phyloP scores from a whole-genome alignment of 1,139 yeast genomes.

The Yamadazyma sp. region DNA sequence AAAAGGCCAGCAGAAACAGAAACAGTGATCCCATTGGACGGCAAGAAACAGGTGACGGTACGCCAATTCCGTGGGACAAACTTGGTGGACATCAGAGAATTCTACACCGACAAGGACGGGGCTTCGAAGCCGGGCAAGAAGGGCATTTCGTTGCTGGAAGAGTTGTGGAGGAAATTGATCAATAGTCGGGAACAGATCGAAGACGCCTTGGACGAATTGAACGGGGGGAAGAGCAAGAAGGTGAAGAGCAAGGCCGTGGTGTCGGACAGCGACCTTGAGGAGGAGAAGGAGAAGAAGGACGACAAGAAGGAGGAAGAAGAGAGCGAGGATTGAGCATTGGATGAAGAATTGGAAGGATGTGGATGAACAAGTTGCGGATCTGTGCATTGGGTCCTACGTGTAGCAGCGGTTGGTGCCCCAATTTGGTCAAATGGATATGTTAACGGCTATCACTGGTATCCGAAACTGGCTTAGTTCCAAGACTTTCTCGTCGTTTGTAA shows the following conservation, averaged over 20 bases:
- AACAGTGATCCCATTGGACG: slow-evolving; percentile 44
- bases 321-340: slow-evolving; percentile 2
- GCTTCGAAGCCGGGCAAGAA: slow-evolving; percentile 77
- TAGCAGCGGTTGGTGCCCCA: too few species aligned
- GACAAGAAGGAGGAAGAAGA: background rate
- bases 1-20: slow-evolving; percentile 12
- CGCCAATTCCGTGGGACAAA: slow-evolving; percentile 64
- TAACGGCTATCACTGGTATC: too few species aligned
- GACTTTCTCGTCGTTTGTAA: too few species aligned
- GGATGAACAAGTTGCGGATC: too few species aligned
- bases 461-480: too few species aligned
- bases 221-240: slow-evolving; percentile 21
- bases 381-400: too few species aligned
- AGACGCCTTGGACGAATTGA: slow-evolving; percentile 55
- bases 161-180: slow-evolving; percentile 60
- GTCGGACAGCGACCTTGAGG: slow-evolving; percentile 1
- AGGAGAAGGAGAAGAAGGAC: slow-evolving; percentile 2
- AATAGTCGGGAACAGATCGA: slow-evolving; percentile 56
- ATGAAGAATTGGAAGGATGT: slow-evolving; percentile 5
- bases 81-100: slow-evolving; percentile 80
- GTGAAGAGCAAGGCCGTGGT: slow-evolving; percentile 5
- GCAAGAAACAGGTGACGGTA: slow-evolving; percentile 70
- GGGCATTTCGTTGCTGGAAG: slow-evolving; percentile 79
- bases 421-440: too few species aligned
- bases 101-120: slow-evolving; percentile 59